phyloP scores from a whole-genome alignment of 2,329 filamentous ascomycete genomes.

The Penicillium decumbens region DNA sequence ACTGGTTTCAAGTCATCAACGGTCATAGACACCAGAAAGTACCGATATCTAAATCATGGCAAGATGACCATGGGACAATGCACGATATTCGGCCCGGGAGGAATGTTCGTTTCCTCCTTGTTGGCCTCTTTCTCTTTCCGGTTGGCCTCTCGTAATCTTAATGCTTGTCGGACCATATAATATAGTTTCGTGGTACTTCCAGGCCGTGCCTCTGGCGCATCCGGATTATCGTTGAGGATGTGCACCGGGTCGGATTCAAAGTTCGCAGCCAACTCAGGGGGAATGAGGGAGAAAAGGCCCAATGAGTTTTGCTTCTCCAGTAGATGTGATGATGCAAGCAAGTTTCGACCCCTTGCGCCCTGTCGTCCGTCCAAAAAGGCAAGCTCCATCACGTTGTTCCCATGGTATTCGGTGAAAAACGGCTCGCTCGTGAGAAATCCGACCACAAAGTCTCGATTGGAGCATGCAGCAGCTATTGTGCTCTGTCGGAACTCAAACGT shows the following conservation, averaged over 20 bases:
- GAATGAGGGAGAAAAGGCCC: conserved; percentile 27
- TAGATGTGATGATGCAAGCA: conserved; percentile 14
- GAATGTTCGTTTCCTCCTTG: background rate
- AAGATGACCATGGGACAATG: conserved; percentile 18
- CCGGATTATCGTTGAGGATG: conserved; percentile 4
- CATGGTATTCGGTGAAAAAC: conserved; percentile 32
- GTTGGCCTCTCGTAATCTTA: conserved; percentile 14
- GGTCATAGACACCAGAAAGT: background rate
- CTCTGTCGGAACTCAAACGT: conserved; percentile 33
- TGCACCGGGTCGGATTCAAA: conserved; percentile 16
- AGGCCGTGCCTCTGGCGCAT: conserved; percentile 7
- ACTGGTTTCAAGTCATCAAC: background rate
- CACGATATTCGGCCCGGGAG: conserved; percentile 13
- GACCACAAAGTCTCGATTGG: conserved; percentile 40
- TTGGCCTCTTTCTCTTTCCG: conserved; percentile 12
- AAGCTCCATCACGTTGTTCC: conserved; percentile 27
- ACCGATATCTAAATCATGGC: conserved; percentile 4
- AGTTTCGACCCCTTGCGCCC: conserved; percentile 12
- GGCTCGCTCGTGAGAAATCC: conserved; percentile 36
- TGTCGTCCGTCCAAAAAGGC: conserved; percentile 16
- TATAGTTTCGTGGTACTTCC: conserved; percentile 11
- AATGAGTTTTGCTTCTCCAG: conserved; percentile 18
- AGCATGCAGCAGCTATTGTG: conserved; percentile 36
- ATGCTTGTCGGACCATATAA: conserved; percentile 10
- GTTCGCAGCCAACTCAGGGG: conserved; percentile 6